A percentile compares a stretch with the other conserved stretches of the same genome.
Evolutionary conservation across 257 asterid species (phyloP).

Genomic region (Primulina tabacum): DNA sequence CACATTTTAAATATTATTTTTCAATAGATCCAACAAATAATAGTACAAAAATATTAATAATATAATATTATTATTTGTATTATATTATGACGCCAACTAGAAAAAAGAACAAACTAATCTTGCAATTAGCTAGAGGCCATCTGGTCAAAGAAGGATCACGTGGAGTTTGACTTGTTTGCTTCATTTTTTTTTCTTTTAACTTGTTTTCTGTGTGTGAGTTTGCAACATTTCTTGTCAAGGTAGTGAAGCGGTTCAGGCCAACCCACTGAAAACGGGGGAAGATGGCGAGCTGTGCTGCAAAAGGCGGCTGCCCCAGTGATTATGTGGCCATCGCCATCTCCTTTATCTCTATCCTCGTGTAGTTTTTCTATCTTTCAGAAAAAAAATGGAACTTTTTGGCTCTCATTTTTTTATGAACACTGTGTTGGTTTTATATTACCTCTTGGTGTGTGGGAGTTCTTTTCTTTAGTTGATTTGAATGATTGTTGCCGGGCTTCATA

Average conservation of each 20-base stretch:
- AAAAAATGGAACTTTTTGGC: slow-evolving; percentile 1
- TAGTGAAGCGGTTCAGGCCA: slow-evolving; percentile 27
- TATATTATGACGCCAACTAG: no score
- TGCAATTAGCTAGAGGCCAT: not conserved
- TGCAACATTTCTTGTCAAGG: slow-evolving; percentile 33
- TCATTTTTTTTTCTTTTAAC: no score
- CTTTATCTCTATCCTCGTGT: slow-evolving; percentile 50
- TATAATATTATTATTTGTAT: no score
- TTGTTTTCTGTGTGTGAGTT: no score
- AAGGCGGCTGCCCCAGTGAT: slow-evolving; percentile 88
- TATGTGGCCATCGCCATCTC: slow-evolving; percentile 69
- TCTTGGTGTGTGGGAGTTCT: not conserved
- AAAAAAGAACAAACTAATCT: no score
- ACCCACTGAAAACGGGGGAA: slow-evolving; percentile 30
- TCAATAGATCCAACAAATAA: no score
- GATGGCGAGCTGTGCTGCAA: slow-evolving; percentile 65
- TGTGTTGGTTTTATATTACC: slow-evolving; percentile 10
- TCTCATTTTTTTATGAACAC: not conserved
- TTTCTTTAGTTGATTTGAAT: slow-evolving; percentile 13
- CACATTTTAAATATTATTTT: no score
- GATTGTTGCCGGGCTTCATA: slow-evolving; percentile 4
- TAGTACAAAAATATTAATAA: no score
- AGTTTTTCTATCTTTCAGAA: slow-evolving; percentile 24
- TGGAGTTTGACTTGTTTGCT: slow-evolving; percentile 16
- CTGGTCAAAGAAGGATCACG: slow-evolving; percentile 21